These are phyloP conservation scores for Anthoceros angustus DNA, from an alignment of 225 moss, liverwort and hornwort species.

Conservation along the genomic window DNA sequence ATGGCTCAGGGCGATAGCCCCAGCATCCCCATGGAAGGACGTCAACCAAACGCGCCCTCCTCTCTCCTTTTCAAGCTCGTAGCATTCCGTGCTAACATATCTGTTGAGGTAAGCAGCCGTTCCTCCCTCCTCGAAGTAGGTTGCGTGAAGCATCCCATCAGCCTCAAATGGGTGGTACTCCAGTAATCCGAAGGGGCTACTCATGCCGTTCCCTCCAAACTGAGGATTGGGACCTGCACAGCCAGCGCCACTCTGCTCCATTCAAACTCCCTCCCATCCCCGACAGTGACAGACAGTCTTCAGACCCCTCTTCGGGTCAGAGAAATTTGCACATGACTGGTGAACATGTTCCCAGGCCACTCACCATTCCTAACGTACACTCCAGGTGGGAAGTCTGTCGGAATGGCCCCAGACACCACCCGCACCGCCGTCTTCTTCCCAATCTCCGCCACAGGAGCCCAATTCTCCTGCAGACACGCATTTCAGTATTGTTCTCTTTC, in stretches of 20 bases:
- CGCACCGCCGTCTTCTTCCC: neutral
- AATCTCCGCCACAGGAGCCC: neutral
- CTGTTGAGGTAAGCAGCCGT: conserved; percentile 16
- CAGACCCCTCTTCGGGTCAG: neutral
- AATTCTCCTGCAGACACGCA: neutral
- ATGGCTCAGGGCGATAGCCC: neutral
- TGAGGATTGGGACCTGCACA: conserved; percentile 15
- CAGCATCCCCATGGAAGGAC: conserved; percentile 9
- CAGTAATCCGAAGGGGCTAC: conserved; percentile 9
- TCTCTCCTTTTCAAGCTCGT: conserved; percentile 12
- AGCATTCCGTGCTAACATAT: conserved; percentile 12
- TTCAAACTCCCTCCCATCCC: neutral
- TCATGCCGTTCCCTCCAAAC: conserved; percentile 5
- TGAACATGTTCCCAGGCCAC: neutral
- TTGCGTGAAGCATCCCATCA: conserved; percentile 22
- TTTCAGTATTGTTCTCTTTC: neutral
- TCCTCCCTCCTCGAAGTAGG: conserved; percentile 15
- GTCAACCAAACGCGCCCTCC: conserved; percentile 9
- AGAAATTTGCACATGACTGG: neutral
- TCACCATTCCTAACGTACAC: neutral
- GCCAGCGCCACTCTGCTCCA: neutral
- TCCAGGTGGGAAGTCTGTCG: neutral
- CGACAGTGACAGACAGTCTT: neutral
- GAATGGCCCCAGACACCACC: neutral
- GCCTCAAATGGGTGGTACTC: conserved; percentile 17